phyloP scores from a whole-genome alignment of 2,329 filamentous ascomycete genomes.

The Penicillium sp. region DNA sequence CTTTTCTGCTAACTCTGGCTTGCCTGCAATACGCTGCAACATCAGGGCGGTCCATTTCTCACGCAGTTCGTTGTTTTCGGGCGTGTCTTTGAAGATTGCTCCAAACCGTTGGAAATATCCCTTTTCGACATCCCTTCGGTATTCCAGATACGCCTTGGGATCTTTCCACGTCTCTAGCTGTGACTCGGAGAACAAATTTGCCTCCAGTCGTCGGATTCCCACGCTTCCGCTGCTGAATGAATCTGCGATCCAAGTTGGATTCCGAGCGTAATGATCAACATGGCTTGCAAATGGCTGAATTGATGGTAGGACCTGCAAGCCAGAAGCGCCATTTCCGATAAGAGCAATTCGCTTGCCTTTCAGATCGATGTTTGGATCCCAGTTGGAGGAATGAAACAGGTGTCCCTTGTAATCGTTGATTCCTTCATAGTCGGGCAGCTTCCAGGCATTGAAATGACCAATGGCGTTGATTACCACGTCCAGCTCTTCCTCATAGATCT shows the following conservation, averaged over 20 bases:
- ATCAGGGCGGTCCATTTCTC: slow-evolving; percentile 54
- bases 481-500: slow-evolving; percentile 48
- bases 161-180: slow-evolving; percentile 59
- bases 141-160: slow-evolving; percentile 59
- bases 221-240: slow-evolving; percentile 54
- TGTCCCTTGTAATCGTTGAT: slow-evolving; percentile 55
- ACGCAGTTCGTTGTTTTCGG: slow-evolving; percentile 50
- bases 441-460: slow-evolving; percentile 66
- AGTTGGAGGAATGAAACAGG: slow-evolving; percentile 61
- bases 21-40: slow-evolving; percentile 52
- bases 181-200: slow-evolving; percentile 56
- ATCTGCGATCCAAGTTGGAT: slow-evolving; percentile 65
- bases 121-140: slow-evolving; percentile 57
- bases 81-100: slow-evolving; percentile 54
- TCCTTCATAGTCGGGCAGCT: slow-evolving; percentile 60
- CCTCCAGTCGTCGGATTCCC: slow-evolving; percentile 52
- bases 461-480: slow-evolving; percentile 64
- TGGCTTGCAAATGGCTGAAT: slow-evolving; percentile 42
- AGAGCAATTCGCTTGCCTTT: slow-evolving; percentile 52
- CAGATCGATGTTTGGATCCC: slow-evolving; percentile 55
- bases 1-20: slow-evolving; percentile 55
- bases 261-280: slow-evolving; percentile 64
- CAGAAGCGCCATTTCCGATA: slow-evolving; percentile 63
- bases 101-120: slow-evolving; percentile 62
- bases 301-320: slow-evolving; percentile 52